Conservation (phyloP, 208 protist species). For the Spongospora subterranea region DNA sequence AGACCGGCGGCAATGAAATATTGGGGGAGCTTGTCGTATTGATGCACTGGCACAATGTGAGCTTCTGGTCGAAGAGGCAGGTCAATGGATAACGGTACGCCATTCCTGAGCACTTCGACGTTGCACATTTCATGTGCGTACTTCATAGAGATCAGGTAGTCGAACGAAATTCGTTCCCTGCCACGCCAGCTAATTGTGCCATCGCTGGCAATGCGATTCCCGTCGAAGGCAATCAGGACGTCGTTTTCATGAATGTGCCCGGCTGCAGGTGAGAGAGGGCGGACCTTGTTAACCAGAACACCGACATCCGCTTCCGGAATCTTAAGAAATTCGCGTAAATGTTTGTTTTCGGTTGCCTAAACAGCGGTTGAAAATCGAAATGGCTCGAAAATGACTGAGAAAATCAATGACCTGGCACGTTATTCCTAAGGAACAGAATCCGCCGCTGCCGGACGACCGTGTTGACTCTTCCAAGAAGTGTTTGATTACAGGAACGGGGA, state of each 20-base stretch:
- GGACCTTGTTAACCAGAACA: background rate
- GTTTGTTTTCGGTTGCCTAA: conserved; percentile 7
- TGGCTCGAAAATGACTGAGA: background rate
- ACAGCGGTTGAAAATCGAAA: background rate
- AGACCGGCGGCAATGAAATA: conserved; percentile 37
- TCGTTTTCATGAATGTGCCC: conserved; percentile 60
- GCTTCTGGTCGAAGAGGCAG: conserved; percentile 52
- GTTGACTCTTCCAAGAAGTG: conserved; percentile 64
- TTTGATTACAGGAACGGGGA: conserved; percentile 68
- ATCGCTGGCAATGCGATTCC: conserved; percentile 64
- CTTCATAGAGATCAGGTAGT: conserved; percentile 63
- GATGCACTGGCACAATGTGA: conserved; percentile 50
- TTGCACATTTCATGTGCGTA: conserved; percentile 58
- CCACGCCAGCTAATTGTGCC: conserved; percentile 65
- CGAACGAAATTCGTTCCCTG: conserved; percentile 61
- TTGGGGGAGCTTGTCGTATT: conserved; percentile 47
- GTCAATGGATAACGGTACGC: conserved; percentile 55
- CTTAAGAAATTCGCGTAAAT: background rate
- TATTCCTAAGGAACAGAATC: conserved; percentile 58
- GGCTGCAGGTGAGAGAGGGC: conserved; percentile 62
- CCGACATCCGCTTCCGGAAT: background rate
- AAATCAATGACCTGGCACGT: background rate
- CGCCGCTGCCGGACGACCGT: background rate
- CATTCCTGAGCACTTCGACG: conserved; percentile 49
- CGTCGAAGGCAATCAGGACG: conserved; percentile 65